Evolutionary conservation across 2,329 filamentous ascomycete genomes (phyloP).

Genomic region (Ceratocystiopsis sp.): DNA sequence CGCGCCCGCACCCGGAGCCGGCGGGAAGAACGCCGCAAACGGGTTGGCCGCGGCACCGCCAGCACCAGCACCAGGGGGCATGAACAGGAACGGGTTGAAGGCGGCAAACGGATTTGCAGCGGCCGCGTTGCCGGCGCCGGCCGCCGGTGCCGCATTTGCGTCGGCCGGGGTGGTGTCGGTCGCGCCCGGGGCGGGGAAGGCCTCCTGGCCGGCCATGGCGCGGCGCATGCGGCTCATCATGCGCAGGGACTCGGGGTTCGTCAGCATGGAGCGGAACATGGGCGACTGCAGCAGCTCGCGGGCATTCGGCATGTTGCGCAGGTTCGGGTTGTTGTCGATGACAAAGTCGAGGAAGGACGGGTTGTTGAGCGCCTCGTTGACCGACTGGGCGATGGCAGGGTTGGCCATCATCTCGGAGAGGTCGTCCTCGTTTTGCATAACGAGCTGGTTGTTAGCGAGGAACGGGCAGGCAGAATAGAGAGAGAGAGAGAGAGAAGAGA

Average conservation of each 20-base stretch:
- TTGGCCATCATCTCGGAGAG: constrained; percentile 77
- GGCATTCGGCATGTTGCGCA: constrained; percentile 56
- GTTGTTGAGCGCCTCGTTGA: constrained; percentile 93
- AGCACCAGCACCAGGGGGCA: constrained; percentile 1
- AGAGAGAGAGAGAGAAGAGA: neutral
- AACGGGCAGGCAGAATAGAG: neutral
- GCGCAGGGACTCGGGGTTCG: constrained; percentile 69
- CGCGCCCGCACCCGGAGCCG: no score
- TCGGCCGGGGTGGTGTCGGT: constrained; percentile 68
- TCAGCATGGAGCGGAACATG: constrained; percentile 81
- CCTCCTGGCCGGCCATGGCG: constrained; percentile 37
- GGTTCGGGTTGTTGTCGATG: constrained; percentile 77
- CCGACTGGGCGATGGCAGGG: constrained; percentile 66
- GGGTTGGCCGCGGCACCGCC: constrained; percentile 7
- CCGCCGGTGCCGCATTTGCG: constrained; percentile 17
- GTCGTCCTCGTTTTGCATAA: constrained; percentile 66
- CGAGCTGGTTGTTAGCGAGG: constrained; percentile 48
- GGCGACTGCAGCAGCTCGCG: constrained; percentile 79
- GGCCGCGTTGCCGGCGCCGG: constrained; percentile 3
- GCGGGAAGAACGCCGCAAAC: constrained; percentile 7
- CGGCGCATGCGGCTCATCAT: constrained; percentile 72
- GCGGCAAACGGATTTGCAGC: constrained; percentile 8
- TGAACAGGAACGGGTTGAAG: constrained; percentile 6
- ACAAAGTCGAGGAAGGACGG: constrained; percentile 90
- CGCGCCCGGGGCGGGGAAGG: constrained; percentile 79